phyloP scores from a whole-genome alignment of 352 stramenopile genomes.

The Blastocystis hominis region DNA sequence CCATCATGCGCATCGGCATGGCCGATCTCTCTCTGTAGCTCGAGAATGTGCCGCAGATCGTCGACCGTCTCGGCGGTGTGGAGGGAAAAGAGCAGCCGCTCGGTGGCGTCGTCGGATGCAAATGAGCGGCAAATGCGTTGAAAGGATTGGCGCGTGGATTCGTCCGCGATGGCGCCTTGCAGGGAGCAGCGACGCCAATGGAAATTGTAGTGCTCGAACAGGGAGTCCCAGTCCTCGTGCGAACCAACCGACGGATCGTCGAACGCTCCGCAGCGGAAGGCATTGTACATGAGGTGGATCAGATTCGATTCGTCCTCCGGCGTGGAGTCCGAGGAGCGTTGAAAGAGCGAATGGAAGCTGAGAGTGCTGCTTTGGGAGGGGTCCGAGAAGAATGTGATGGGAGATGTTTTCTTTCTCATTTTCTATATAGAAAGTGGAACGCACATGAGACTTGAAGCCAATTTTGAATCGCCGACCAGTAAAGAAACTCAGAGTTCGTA shows the following conservation, averaged over 20 bases:
- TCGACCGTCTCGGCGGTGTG: constrained; percentile 14
- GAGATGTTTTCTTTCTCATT: constrained; percentile 8
- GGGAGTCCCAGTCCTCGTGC: not conserved
- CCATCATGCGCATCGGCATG: not conserved
- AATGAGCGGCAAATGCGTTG: not conserved
- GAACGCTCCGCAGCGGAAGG: constrained; percentile 10
- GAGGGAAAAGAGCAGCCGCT: not conserved
- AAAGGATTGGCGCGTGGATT: not conserved
- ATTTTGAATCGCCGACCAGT: not conserved
- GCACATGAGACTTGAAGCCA: not conserved
- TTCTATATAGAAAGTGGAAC: not conserved
- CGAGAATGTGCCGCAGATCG: not conserved
- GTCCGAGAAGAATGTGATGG: not conserved
- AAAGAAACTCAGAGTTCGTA: not conserved
- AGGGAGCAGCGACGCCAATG: not conserved
- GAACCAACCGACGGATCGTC: not conserved
- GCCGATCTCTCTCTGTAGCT: not conserved
- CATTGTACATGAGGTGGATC: not conserved
- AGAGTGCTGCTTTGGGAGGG: not conserved
- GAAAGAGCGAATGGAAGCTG: constrained; percentile 8
- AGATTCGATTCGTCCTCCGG: not conserved
- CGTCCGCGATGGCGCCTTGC: not conserved
- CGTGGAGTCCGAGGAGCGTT: constrained; percentile 12
- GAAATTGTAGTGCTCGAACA: not conserved
- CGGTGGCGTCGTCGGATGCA: not conserved